A percentile compares a stretch with the other conserved stretches of the same genome.
Conservation (phyloP, 2,329 filamentous ascomycete species). For the Kalmusia sp. region DNA sequence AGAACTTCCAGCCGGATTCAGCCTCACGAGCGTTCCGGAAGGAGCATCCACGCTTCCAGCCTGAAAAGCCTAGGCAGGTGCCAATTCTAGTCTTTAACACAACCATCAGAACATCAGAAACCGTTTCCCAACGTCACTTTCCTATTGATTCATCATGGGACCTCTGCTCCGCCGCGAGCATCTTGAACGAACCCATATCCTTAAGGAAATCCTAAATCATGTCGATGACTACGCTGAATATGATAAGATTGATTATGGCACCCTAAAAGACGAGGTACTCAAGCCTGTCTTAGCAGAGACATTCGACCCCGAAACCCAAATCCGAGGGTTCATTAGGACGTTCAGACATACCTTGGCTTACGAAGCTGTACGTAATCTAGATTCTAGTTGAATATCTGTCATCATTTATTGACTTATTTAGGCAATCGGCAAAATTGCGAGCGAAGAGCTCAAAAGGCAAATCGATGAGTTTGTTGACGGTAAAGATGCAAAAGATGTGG, state of each 20-base stretch:
- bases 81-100: no score
- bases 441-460: slow-evolving; percentile 32
- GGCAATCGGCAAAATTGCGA: slow-evolving; percentile 24
- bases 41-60: background rate
- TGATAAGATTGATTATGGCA: slow-evolving; percentile 30
- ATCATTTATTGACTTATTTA: background rate
- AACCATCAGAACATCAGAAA: no score
- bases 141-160: background rate
- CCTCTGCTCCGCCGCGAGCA: slow-evolving; percentile 7
- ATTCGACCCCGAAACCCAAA: slow-evolving; percentile 39
- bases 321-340: slow-evolving; percentile 39
- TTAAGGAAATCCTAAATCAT: slow-evolving; percentile 43
- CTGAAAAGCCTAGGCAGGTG: no score
- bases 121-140: no score
- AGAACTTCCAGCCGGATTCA: no score
- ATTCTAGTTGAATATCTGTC: slow-evolving; percentile 18
- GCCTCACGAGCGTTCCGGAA: no score
- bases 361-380: slow-evolving; percentile 8
- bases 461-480: slow-evolving; percentile 41
- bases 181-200: slow-evolving; percentile 34
- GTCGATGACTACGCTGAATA: slow-evolving; percentile 30
- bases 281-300: slow-evolving; percentile 36
- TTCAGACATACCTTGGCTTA: slow-evolving; percentile 39
- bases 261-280: slow-evolving; percentile 36
- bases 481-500: slow-evolving; percentile 27